These are phyloP conservation scores for Podaxis carcinomalis DNA, from an alignment of 768 basidiomycete species.

Conservation along the genomic window DNA sequence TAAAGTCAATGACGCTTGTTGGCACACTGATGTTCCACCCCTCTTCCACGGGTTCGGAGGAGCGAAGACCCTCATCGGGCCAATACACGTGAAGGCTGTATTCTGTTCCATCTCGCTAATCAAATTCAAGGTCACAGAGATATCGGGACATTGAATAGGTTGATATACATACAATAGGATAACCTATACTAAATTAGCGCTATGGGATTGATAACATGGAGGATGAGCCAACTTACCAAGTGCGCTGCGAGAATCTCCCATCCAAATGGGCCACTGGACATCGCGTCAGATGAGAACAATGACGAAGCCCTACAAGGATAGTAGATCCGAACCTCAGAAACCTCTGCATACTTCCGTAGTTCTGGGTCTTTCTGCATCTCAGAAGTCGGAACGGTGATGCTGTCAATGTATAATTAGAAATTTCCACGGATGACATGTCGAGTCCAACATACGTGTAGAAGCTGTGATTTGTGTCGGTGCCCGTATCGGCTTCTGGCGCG, in stretches of 20 bases:
- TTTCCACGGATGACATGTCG: neutral
- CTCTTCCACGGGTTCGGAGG: slow-evolving; percentile 22
- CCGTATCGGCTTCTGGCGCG: slow-evolving; percentile 25
- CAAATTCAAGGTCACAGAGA: neutral
- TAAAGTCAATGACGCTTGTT: slow-evolving; percentile 28
- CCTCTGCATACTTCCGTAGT: slow-evolving; percentile 1
- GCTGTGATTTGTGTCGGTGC: slow-evolving; percentile 22
- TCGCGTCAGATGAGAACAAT: neutral
- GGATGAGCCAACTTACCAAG: slow-evolving; percentile 16
- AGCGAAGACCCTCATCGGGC: slow-evolving; percentile 25
- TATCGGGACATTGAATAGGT: neutral
- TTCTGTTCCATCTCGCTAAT: slow-evolving; percentile 33
- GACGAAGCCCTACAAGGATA: neutral
- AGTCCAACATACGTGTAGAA: slow-evolving; percentile 34
- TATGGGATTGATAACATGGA: slow-evolving; percentile 13
- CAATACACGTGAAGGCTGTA: slow-evolving; percentile 34
- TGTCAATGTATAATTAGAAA: slow-evolving; percentile 14
- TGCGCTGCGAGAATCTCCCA: slow-evolving; percentile 23
- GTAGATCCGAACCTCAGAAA: slow-evolving; percentile 6
- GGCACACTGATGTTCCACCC: slow-evolving; percentile 31
- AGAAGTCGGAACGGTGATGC: slow-evolving; percentile 29
- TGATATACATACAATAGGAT: slow-evolving; percentile 22
- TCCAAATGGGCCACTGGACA: slow-evolving; percentile 29
- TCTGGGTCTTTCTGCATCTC: slow-evolving; percentile 9
- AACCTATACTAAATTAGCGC: slow-evolving; percentile 16